phyloP scores from a whole-genome alignment of 768 basidiomycete species.

The Lentinula guzmanii region DNA sequence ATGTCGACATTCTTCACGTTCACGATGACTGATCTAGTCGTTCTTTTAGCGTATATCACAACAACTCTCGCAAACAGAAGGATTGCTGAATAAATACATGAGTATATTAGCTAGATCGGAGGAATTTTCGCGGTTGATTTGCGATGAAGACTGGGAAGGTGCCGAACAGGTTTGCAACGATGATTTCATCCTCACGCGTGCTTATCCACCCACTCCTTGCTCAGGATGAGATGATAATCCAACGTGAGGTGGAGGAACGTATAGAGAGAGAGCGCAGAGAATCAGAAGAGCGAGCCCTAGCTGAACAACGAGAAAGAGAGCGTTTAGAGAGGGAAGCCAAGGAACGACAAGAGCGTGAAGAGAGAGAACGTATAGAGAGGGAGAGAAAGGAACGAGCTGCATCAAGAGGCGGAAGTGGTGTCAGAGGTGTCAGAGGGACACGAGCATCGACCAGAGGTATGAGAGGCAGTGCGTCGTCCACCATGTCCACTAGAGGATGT shows the following conservation, averaged over 20 bases:
- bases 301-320: conserved; percentile 36
- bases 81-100: conserved; percentile 71
- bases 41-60: conserved; percentile 49
- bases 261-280: conserved; percentile 34
- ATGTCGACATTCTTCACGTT: background rate
- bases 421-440: conserved; percentile 70
- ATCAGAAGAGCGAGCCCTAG: conserved; percentile 37
- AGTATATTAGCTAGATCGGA: conserved; percentile 65
- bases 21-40: background rate
- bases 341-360: conserved; percentile 36
- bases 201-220: background rate
- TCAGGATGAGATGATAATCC: conserved; percentile 57
- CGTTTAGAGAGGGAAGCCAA: conserved; percentile 44
- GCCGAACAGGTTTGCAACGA: conserved; percentile 54
- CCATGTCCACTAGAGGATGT: conserved; percentile 2
- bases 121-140: conserved; percentile 57
- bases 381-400: conserved; percentile 36
- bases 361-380: conserved; percentile 34
- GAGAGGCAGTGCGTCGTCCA: conserved; percentile 21
- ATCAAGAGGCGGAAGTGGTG: conserved; percentile 38
- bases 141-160: conserved; percentile 74
- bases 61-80: conserved; percentile 68
- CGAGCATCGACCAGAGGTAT: conserved; percentile 55
- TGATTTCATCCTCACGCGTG: background rate
- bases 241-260: conserved; percentile 41